phyloP scores from a whole-genome alignment of 306 rosid genomes.

The Cicer bijugum region DNA sequence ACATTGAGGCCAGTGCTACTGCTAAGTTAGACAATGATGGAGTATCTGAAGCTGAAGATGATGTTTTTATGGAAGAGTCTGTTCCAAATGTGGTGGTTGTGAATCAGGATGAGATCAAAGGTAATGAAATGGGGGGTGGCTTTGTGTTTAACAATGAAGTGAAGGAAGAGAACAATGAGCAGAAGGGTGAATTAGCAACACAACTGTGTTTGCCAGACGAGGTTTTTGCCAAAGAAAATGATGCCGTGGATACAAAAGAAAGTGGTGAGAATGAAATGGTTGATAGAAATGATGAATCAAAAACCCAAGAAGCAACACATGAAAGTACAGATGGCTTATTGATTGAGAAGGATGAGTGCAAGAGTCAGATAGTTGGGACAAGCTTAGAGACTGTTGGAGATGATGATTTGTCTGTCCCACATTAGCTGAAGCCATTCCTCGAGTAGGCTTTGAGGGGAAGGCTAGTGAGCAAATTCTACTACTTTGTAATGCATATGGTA shows the following conservation, averaged over 20 bases:
- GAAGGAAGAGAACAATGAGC: slow-evolving; percentile 40
- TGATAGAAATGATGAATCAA: slow-evolving; percentile 40
- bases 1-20: slow-evolving; percentile 33
- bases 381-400: slow-evolving; percentile 40
- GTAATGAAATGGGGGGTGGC: slow-evolving; percentile 43
- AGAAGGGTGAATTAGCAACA: slow-evolving; percentile 35
- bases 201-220: slow-evolving; percentile 37
- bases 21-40: slow-evolving; percentile 41
- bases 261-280: slow-evolving; percentile 40
- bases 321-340: slow-evolving; percentile 34
- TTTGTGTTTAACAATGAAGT: slow-evolving; percentile 28
- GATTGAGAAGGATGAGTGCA: slow-evolving; percentile 47
- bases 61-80: slow-evolving; percentile 56
- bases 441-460: slow-evolving; percentile 31
- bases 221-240: slow-evolving; percentile 40
- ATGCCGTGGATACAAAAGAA: slow-evolving; percentile 32
- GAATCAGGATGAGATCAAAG: slow-evolving; percentile 37
- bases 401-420: slow-evolving; percentile 36
- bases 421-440: slow-evolving; percentile 36
- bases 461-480: slow-evolving; percentile 22
- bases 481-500: slow-evolving; percentile 42
- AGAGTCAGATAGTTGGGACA: slow-evolving; percentile 49
- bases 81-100: slow-evolving; percentile 39
- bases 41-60: slow-evolving; percentile 50
- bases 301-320: slow-evolving; percentile 32